phyloP scores from a whole-genome alignment of 257 asterid genomes.

The Marsdenia floribunda region DNA sequence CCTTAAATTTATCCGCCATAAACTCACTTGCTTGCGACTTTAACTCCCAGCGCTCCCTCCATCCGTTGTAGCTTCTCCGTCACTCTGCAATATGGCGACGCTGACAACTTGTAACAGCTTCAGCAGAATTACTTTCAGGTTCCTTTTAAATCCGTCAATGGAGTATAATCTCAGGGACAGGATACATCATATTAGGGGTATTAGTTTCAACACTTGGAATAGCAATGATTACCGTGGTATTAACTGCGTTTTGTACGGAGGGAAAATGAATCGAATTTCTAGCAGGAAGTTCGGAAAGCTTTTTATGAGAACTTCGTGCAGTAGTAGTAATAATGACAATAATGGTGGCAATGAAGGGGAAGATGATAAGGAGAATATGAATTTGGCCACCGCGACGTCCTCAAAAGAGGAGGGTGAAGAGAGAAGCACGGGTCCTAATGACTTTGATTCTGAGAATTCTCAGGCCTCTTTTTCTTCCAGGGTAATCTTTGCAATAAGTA shows the following conservation, averaged over 20 bases:
- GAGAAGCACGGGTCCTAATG: constrained; percentile 22
- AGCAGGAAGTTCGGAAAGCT: constrained; percentile 29
- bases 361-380: constrained; percentile 52
- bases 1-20: not conserved
- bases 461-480: constrained; percentile 44
- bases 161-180: constrained; percentile 19
- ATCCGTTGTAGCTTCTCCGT: not conserved
- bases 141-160: constrained; percentile 31
- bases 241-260: constrained; percentile 15
- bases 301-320: constrained; percentile 39
- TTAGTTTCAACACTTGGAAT: not conserved
- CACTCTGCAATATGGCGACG: constrained; percentile 38
- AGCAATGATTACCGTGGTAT: not conserved
- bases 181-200: constrained; percentile 19
- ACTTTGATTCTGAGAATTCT: constrained; percentile 33
- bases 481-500: constrained; percentile 28
- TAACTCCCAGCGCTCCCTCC: not conserved
- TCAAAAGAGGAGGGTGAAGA: constrained; percentile 25
- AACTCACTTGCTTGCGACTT: not conserved
- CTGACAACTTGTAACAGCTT: constrained; percentile 44
- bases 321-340: constrained; percentile 26
- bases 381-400: constrained; percentile 45
- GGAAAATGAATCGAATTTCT: constrained; percentile 23
- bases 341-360: constrained; percentile 36
- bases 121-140: constrained; percentile 16